phyloP scores from a whole-genome alignment of 805 yeast genomes.

The Ogataea pini region DNA sequence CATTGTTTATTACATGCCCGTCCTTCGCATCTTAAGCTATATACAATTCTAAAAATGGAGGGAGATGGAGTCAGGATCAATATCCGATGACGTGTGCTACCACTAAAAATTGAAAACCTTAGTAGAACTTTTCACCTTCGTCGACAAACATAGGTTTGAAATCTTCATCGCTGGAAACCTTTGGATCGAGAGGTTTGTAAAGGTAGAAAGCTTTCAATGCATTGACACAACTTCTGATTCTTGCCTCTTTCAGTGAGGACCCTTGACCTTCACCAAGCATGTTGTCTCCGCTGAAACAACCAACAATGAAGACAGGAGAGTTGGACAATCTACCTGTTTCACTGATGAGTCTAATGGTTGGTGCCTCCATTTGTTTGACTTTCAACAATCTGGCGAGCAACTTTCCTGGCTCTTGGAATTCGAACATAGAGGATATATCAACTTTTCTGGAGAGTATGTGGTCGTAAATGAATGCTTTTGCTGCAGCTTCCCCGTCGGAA shows the following conservation, averaged over 20 bases:
- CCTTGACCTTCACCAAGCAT: conserved; percentile 96
- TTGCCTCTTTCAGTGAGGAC: conserved; percentile 84
- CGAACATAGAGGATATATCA: conserved; percentile 71
- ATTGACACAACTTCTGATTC: conserved; percentile 86
- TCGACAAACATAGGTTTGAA: conserved; percentile 40
- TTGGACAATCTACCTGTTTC: conserved; percentile 90
- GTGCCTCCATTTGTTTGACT: conserved; percentile 70
- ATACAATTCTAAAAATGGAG: conserved; percentile 16
- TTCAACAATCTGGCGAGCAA: conserved; percentile 77
- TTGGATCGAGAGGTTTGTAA: conserved; percentile 72
- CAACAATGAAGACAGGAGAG: conserved; percentile 86
- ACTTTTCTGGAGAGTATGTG: conserved; percentile 84
- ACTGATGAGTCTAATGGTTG: conserved; percentile 79
- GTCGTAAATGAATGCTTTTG: conserved; percentile 67
- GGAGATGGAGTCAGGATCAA: conserved; percentile 2
- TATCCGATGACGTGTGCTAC: not conserved
- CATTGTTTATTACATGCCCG: conserved; percentile 11
- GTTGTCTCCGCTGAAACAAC: conserved; percentile 80
- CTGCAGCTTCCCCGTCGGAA: conserved; percentile 62
- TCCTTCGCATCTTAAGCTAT: conserved; percentile 14
- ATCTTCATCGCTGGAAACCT: conserved; percentile 59
- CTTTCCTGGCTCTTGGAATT: conserved; percentile 82
- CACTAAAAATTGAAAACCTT: not conserved
- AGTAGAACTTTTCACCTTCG: conserved; percentile 39
- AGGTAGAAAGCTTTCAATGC: conserved; percentile 91